These are phyloP conservation scores for Sphagnum tenellum DNA, from an alignment of 225 moss, liverwort and hornwort genomes.

Conservation along the genomic window DNA sequence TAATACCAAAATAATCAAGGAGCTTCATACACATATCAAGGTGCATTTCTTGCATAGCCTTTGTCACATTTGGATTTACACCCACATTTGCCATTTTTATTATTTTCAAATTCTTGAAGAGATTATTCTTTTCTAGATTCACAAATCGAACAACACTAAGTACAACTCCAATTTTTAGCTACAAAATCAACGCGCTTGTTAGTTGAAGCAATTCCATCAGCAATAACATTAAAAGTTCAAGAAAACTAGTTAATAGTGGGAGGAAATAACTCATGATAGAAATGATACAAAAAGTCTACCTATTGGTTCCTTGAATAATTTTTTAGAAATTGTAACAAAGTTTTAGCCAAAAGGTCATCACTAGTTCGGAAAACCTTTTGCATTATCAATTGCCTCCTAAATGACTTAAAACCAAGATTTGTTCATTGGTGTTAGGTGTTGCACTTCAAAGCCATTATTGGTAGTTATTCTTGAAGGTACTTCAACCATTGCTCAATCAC, in stretches of 20 bases:
- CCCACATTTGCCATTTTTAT: conserved; percentile 67
- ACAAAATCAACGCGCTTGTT: too few species aligned
- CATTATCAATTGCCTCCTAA: conserved; percentile 36
- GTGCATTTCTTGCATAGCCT: conserved; percentile 75
- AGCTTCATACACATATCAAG: conserved; percentile 78
- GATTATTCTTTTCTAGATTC: conserved; percentile 88
- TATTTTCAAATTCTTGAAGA: conserved; percentile 83
- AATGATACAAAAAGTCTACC: conserved; percentile 16
- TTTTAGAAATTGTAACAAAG: conserved; percentile 71
- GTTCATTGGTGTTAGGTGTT: conserved; percentile 68
- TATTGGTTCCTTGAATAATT: conserved; percentile 68
- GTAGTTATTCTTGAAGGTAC: conserved; percentile 70
- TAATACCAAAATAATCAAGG: conserved; percentile 82
- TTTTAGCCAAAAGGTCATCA: conserved; percentile 75
- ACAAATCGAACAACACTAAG: conserved; percentile 84
- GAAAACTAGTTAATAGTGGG: too few species aligned
- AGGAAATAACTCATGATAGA: too few species aligned
- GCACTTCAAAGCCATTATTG: conserved; percentile 82
- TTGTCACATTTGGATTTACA: conserved; percentile 69
- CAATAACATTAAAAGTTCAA: too few species aligned
- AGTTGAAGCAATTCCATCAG: too few species aligned
- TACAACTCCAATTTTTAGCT: conserved; percentile 69
- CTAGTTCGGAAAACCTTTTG: conserved; percentile 39
- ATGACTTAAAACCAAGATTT: conserved; percentile 45
- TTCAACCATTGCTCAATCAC: conserved; percentile 84